Evolutionary conservation across 1,284 basidiomycete genomes (phyloP), one percentile per base, ranked within the genome.

Genomic region (Boletus albobrunnescens): DNA sequence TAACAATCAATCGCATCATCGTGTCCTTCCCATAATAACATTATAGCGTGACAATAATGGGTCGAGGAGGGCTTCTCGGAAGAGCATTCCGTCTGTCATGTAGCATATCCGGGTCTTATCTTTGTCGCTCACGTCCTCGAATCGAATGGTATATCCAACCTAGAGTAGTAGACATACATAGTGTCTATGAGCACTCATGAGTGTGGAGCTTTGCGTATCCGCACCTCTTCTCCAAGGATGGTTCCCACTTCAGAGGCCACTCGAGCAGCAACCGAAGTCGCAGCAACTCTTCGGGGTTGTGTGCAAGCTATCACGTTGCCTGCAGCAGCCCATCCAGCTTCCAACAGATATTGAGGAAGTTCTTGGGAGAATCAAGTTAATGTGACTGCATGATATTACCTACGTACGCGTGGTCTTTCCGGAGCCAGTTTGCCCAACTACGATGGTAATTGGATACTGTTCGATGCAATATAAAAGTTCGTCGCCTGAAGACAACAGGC

Each of bases 121-220:
- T 62, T 84, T 84, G 64, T 78, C 80, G 59, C 87, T 89, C 36
- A 94, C 80, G 61, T 99, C 94, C 67, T 99, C 96, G 56, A 99
- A 99, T 11, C 96, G 86, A 56, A 99, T 97, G 3, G 92, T 91
- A 66, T 99, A 99, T 7, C 96, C 95, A 52, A 98, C 94, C 89
- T 92, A n/a, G n/a, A n/a, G n/a, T n/a, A 17, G 35, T 14, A 17
- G 45, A 33, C 28, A 35, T 17, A 36, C 13, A 33, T 12, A 31
- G 10, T 19, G 33, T 26, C 7, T 17, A 36, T 49, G 12, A 47
- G 41, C 12, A 27, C 20, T 22, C 27, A 6, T 20, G 14, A 16
- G 8, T 16, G 8, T 23, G 12, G 10, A 36, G 19, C 12, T 14
- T 17, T 14, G 8, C 26, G n/a, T 22, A 17, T 31, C 48, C 74